Evolutionary conservation across 2,329 filamentous ascomycete genomes (phyloP).

Genomic region (Pseudogymnoascus verrucosus): DNA sequence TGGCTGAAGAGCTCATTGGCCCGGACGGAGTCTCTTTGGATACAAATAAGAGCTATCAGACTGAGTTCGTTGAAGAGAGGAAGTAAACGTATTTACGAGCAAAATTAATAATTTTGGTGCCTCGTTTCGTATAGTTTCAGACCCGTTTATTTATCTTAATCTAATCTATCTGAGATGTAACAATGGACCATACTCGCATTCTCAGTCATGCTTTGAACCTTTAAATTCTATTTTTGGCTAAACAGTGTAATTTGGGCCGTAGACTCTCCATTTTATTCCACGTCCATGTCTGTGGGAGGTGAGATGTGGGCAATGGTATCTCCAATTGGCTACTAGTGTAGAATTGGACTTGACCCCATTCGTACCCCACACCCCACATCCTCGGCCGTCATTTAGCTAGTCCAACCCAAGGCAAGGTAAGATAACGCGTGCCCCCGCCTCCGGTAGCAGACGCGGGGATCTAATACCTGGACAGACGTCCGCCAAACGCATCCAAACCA

Average conservation of each 20-base stretch:
- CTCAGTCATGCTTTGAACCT: neutral
- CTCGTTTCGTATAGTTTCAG: neutral
- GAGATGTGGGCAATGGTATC: neutral
- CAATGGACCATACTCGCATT: neutral
- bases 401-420: neutral
- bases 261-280: neutral
- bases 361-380: neutral
- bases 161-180: too few species aligned
- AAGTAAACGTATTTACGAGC: neutral
- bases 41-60: neutral
- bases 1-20: conserved; percentile 1
- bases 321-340: neutral
- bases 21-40: neutral
- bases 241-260: neutral
- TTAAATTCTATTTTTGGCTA: neutral
- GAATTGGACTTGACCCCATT: neutral
- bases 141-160: neutral
- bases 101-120: neutral
- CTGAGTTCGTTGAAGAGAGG: neutral
- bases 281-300: neutral
- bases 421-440: neutral
- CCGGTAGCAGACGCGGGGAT: neutral
- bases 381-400: neutral
- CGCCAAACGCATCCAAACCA: neutral
- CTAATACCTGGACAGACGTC: neutral